Evolutionary conservation across 2,329 filamentous ascomycete species (phyloP).

Genomic region (Ilyonectria destructans): DNA sequence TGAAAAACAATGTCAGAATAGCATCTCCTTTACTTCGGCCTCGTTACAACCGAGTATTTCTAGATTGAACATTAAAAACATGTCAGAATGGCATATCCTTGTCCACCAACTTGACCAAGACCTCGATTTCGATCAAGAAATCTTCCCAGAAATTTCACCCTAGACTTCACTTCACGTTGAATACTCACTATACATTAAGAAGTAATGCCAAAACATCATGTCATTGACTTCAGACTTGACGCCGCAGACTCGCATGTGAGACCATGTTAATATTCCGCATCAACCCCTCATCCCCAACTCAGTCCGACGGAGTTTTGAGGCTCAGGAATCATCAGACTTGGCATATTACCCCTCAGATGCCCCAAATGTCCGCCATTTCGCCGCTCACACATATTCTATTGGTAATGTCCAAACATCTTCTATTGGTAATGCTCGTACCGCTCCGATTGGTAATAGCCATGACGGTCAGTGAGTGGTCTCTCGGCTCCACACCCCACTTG

Average conservation of each 20-base stretch:
- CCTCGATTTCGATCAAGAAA: not conserved
- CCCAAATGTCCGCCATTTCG: not conserved
- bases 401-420: not conserved
- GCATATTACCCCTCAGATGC: not conserved
- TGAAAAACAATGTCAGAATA: conserved; percentile 13
- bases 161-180: no score
- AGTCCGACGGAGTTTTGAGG: not conserved
- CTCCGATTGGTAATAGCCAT: conserved; percentile 4
- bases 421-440: not conserved
- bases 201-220: not conserved
- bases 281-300: not conserved
- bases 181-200: not conserved
- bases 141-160: no score
- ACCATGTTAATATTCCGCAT: not conserved
- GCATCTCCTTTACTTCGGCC: conserved; percentile 7
- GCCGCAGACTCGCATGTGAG: not conserved
- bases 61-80: not conserved
- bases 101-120: not conserved
- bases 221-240: not conserved
- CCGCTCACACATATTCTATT: not conserved
- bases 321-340: not conserved
- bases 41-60: not conserved
- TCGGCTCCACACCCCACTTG: conserved; percentile 33
- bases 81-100: not conserved
- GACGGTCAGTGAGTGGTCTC: not conserved